Conservation (phyloP, 352 stramenopile species). For the Phytophthora aleatoria region DNA sequence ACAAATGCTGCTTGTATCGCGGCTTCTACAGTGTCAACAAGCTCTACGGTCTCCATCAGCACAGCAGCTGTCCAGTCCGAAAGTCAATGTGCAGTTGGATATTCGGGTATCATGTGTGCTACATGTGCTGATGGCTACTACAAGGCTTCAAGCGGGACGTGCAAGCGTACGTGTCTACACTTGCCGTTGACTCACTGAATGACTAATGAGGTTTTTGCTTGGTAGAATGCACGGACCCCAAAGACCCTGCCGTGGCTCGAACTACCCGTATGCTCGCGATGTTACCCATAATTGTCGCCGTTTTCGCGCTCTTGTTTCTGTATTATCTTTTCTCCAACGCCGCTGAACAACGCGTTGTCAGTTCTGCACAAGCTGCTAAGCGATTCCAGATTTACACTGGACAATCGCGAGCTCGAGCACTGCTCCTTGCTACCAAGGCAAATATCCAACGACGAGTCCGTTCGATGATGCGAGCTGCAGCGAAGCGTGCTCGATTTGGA, state of each 20-base stretch:
- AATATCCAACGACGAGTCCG: slow-evolving; percentile 8
- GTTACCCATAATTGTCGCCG: slow-evolving; percentile 41
- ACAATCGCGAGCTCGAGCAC: slow-evolving; percentile 11
- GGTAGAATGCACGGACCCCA: slow-evolving; percentile 46
- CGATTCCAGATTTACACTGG: slow-evolving; percentile 57
- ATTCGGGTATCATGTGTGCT: slow-evolving; percentile 55
- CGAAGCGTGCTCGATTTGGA: slow-evolving; percentile 3
- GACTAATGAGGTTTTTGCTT: background rate
- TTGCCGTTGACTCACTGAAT: background rate
- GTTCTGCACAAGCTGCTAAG: slow-evolving; percentile 53
- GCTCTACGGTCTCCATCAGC: slow-evolving; percentile 15
- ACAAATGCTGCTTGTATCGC: slow-evolving; percentile 37
- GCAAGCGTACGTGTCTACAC: slow-evolving; percentile 46
- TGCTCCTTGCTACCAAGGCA: slow-evolving; percentile 34
- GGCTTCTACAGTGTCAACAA: slow-evolving; percentile 2
- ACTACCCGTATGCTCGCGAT: slow-evolving; percentile 47
- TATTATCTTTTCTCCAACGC: slow-evolving; percentile 55
- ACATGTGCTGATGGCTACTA: slow-evolving; percentile 53
- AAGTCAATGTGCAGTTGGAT: slow-evolving; percentile 53
- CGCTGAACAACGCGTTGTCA: slow-evolving; percentile 54
- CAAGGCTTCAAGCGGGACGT: slow-evolving; percentile 62
- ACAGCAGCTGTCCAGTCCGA: slow-evolving; percentile 13
- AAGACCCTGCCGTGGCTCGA: slow-evolving; percentile 40
- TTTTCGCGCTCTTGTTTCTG: slow-evolving; percentile 42
- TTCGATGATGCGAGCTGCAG: slow-evolving; percentile 20